phyloP scores from a whole-genome alignment of 257 asterid species.

The Schizonepeta tenuifolia region DNA sequence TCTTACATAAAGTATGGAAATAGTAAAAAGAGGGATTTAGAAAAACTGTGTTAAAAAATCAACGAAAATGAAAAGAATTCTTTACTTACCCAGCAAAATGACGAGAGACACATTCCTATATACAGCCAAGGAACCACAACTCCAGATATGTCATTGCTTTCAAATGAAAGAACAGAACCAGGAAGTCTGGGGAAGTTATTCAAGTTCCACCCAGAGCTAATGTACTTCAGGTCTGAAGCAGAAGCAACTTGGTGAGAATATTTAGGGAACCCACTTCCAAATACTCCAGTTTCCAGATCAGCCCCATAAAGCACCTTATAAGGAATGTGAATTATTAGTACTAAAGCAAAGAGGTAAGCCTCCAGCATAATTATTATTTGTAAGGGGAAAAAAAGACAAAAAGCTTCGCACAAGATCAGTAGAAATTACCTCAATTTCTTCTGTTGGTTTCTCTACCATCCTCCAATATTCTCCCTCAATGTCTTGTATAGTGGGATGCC shows the following conservation, averaged over 20 bases:
- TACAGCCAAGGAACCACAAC: conserved; percentile 90
- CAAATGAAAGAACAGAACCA: conserved; percentile 79
- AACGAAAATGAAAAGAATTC: conserved; percentile 22
- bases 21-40: background rate
- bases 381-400: background rate
- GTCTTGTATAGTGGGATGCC: conserved; percentile 71
- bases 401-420: conserved; percentile 13
- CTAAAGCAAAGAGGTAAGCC: conserved; percentile 20
- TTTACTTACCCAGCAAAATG: conserved; percentile 76
- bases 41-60: background rate
- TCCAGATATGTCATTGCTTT: conserved; percentile 84
- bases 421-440: conserved; percentile 75
- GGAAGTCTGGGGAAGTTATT: conserved; percentile 83
- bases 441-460: conserved; percentile 87
- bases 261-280: conserved; percentile 91
- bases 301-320: conserved; percentile 81
- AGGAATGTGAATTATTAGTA: conserved; percentile 16
- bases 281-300: conserved; percentile 79
- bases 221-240: conserved; percentile 53
- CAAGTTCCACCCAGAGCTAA: conserved; percentile 85
- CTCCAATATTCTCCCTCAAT: conserved; percentile 98
- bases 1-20: background rate
- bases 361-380: conserved; percentile 3
- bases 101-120: conserved; percentile 87
- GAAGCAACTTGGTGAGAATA: conserved; percentile 46